Conservation (phyloP, 1,284 basidiomycete species). For the Mycosarcoma maydis region DNA sequence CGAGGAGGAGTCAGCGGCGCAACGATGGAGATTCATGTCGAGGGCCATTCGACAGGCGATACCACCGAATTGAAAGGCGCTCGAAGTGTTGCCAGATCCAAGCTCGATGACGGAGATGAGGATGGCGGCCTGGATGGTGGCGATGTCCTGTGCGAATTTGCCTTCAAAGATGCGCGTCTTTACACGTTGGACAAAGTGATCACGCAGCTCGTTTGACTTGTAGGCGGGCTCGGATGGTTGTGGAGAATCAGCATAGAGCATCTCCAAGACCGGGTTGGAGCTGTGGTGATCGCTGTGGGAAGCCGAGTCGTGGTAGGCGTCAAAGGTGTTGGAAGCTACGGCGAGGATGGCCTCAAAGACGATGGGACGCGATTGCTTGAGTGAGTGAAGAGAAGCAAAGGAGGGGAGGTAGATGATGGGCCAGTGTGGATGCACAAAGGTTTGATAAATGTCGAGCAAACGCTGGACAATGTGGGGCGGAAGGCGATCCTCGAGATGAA, state of each 20-base stretch:
- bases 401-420: slow-evolving; percentile 53
- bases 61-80: slow-evolving; percentile 48
- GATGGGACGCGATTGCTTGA: slow-evolving; percentile 32
- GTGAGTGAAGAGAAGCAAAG: slow-evolving; percentile 41
- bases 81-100: slow-evolving; percentile 38
- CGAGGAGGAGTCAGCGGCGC: slow-evolving; percentile 4
- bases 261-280: slow-evolving; percentile 21
- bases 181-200: slow-evolving; percentile 39
- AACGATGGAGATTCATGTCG: slow-evolving; percentile 49
- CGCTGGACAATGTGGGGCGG: slow-evolving; percentile 29
- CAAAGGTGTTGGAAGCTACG: slow-evolving; percentile 47
- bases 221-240: slow-evolving; percentile 14
- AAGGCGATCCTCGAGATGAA: slow-evolving; percentile 30
- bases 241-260: slow-evolving; percentile 23
- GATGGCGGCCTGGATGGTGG: slow-evolving; percentile 44
- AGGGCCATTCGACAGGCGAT: slow-evolving; percentile 49
- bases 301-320: slow-evolving; percentile 25
- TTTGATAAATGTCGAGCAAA: slow-evolving; percentile 44
- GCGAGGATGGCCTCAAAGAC: slow-evolving; percentile 50
- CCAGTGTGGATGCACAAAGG: slow-evolving; percentile 54
- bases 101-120: slow-evolving; percentile 48
- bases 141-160: slow-evolving; percentile 35
- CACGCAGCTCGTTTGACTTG: slow-evolving; percentile 38
- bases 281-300: slow-evolving; percentile 10
- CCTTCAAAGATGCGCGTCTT: slow-evolving; percentile 43